Evolutionary conservation across 306 rosid genomes (phyloP).

Genomic region (Hippophae tibetana): DNA sequence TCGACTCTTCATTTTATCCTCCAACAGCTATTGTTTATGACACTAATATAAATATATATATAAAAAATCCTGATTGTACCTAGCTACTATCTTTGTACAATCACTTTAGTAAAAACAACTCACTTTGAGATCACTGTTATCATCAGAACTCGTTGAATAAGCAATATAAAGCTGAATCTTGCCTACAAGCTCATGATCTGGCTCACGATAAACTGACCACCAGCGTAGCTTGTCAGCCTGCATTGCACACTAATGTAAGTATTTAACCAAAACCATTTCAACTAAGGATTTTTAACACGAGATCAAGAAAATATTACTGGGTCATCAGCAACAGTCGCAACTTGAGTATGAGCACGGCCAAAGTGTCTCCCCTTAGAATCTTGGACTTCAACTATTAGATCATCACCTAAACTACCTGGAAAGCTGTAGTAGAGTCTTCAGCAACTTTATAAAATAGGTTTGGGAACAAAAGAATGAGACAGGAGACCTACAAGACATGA

Average conservation of each 20-base stretch:
- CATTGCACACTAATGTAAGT: conserved; percentile 31
- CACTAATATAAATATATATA: neutral
- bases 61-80: conserved; percentile 3
- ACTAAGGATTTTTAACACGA: conserved; percentile 1
- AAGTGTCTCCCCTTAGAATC: conserved; percentile 86
- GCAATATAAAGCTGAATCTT: conserved; percentile 65
- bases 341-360: conserved; percentile 73
- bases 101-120: conserved; percentile 8
- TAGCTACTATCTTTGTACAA: neutral
- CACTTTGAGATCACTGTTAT: conserved; percentile 74
- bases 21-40: neutral
- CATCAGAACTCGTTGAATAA: conserved; percentile 76
- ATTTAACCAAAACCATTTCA: conserved; percentile 11
- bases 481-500: conserved; percentile 70
- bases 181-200: conserved; percentile 78
- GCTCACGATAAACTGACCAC: conserved; percentile 79
- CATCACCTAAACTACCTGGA: conserved; percentile 94
- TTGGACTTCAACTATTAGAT: conserved; percentile 77
- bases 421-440: conserved; percentile 68
- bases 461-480: conserved; percentile 4
- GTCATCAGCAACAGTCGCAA: conserved; percentile 73
- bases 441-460: conserved; percentile 22
- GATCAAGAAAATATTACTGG: conserved; percentile 45
- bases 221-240: conserved; percentile 96
- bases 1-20: too few species aligned